Conservation (phyloP, 306 rosid genomes). For the Inga oerstediana region DNA sequence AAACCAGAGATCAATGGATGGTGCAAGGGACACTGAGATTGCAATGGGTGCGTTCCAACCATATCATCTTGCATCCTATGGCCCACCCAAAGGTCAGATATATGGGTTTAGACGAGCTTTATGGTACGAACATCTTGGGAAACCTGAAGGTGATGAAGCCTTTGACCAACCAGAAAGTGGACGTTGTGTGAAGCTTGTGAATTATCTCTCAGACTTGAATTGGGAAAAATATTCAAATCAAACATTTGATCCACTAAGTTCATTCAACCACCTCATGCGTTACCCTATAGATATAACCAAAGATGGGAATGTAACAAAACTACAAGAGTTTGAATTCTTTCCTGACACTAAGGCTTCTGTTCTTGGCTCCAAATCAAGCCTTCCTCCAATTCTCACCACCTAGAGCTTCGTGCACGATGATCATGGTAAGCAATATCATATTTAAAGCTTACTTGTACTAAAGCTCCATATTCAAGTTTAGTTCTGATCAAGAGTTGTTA, state of each 20-base stretch:
- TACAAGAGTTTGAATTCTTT: constrained; percentile 3
- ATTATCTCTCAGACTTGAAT: not conserved
- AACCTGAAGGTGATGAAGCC: not conserved
- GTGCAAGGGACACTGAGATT: constrained; percentile 86
- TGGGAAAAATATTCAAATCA: constrained; percentile 16
- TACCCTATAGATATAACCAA: constrained; percentile 7
- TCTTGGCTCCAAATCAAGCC: constrained; percentile 9
- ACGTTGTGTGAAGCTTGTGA: not conserved
- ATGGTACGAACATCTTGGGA: constrained; percentile 74
- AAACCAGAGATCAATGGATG: constrained; percentile 93
- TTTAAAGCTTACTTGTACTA: too few species aligned
- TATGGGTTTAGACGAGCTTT: constrained; percentile 62
- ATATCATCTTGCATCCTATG: constrained; percentile 37
- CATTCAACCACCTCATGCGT: constrained; percentile 15
- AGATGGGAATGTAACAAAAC: not conserved
- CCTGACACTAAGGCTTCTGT: constrained; percentile 21
- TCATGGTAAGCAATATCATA: not conserved
- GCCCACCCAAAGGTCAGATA: constrained; percentile 58
- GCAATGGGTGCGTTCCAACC: constrained; percentile 94
- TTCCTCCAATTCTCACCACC: constrained; percentile 24
- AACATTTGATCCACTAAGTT: not conserved
- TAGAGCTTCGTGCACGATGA: not conserved
- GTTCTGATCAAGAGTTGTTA: not conserved
- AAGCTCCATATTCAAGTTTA: too few species aligned
- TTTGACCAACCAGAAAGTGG: constrained; percentile 13